Evolutionary conservation across 257 asterid genomes (phyloP).

Genomic region (Oldenlandia corymbosa): DNA sequence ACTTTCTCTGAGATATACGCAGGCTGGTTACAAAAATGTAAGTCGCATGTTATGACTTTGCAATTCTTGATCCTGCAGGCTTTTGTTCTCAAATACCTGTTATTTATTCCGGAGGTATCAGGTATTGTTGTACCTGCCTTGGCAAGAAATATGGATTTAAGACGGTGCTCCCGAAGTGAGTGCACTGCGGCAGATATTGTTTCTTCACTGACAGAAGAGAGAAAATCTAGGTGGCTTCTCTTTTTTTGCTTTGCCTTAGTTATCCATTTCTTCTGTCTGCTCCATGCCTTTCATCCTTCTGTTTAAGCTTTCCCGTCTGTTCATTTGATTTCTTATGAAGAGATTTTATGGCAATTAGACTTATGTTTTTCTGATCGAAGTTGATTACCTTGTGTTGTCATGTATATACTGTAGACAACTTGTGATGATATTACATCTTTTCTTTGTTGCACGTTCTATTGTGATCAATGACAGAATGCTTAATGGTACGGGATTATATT

Average conservation of each 20-base stretch:
- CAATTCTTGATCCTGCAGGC: conserved; percentile 61
- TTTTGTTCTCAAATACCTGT: conserved; percentile 80
- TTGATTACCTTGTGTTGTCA: neutral
- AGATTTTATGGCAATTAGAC: neutral
- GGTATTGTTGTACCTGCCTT: conserved; percentile 29
- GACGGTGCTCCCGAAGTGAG: conserved; percentile 38
- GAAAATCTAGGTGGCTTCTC: conserved; percentile 58
- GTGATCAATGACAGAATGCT: neutral
- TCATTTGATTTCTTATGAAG: neutral
- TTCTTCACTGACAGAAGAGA: conserved; percentile 66
- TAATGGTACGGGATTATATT: neutral
- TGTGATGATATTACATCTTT: neutral
- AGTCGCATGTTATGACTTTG: conserved; percentile 19
- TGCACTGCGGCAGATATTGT: conserved; percentile 53
- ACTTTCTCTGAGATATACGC: neutral
- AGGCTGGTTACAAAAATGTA: neutral
- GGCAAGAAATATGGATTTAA: conserved; percentile 25
- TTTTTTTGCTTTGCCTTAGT: conserved; percentile 3
- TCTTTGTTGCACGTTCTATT: neutral
- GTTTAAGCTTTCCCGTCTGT: neutral
- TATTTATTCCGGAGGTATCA: conserved; percentile 55
- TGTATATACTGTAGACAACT: neutral
- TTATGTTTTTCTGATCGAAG: neutral
- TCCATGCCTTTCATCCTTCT: neutral
- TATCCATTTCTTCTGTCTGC: neutral